phyloP scores from a whole-genome alignment of 352 stramenopile species.

The Globisporangium polare region DNA sequence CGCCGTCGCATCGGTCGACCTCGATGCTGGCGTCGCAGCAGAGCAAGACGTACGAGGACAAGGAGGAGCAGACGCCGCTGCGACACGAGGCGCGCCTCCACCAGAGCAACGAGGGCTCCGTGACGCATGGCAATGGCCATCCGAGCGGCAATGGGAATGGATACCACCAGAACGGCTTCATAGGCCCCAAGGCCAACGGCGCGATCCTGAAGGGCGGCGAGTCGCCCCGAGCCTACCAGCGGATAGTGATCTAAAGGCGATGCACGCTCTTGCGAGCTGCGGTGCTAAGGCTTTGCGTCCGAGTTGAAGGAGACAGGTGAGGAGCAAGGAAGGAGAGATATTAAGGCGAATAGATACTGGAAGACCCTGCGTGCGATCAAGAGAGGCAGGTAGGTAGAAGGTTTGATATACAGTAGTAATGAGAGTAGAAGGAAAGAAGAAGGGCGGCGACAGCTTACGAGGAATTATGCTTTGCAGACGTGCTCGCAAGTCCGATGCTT shows the following conservation, averaged over 20 bases:
- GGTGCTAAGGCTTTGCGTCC: too few relatives aligned
- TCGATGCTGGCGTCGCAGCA: slow-evolving; percentile 31
- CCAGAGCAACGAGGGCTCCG: not conserved
- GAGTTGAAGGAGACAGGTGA: too few relatives aligned
- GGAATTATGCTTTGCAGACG: too few relatives aligned
- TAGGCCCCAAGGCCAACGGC: not conserved
- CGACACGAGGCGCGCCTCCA: slow-evolving; percentile 13
- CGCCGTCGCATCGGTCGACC: slow-evolving; percentile 42
- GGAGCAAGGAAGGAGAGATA: too few relatives aligned
- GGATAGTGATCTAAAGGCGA: slow-evolving; percentile 16
- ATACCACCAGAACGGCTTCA: not conserved
- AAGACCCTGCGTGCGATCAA: too few relatives aligned
- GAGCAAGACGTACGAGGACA: slow-evolving; percentile 37
- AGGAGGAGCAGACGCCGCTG: slow-evolving; percentile 43
- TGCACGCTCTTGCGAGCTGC: not conserved
- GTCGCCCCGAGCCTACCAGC: slow-evolving; percentile 13
- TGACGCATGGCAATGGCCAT: not conserved
- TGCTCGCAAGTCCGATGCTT: too few relatives aligned
- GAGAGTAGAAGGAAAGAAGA: too few relatives aligned
- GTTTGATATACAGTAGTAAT: too few relatives aligned
- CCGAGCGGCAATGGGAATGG: not conserved
- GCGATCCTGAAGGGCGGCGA: slow-evolving; percentile 3
- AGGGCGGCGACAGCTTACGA: too few relatives aligned
- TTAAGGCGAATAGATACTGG: too few relatives aligned
- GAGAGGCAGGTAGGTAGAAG: too few relatives aligned